phyloP scores from a whole-genome alignment of 169 alveolate species.

The Cryptosporidium tyzzeri region DNA sequence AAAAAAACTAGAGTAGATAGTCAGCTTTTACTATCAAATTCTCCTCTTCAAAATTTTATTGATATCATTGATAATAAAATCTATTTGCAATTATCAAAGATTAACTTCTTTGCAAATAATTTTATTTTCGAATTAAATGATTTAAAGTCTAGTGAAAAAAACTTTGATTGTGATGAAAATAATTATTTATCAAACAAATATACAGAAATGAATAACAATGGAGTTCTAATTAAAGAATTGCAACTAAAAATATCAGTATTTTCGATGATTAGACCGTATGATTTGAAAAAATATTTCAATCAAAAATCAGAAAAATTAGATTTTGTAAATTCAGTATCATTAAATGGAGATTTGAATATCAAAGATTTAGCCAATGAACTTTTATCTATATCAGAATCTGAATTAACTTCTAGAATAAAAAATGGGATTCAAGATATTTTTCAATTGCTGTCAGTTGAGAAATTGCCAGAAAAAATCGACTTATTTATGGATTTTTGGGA shows the following conservation, averaged over 20 bases:
- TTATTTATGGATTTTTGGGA: conserved; percentile 19
- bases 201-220: neutral
- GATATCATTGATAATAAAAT: neutral
- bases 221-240: neutral
- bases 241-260: neutral
- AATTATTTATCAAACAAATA: neutral
- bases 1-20: neutral
- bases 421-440: neutral
- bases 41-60: neutral
- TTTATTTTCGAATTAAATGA: neutral
- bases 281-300: neutral
- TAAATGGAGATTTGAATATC: neutral
- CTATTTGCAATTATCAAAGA: neutral
- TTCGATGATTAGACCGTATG: neutral
- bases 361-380: neutral
- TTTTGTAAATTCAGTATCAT: neutral
- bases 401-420: conserved; percentile 17
- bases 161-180: neutral
- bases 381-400: neutral
- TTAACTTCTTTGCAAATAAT: conserved; percentile 2
- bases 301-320: neutral
- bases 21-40: neutral
- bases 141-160: neutral
- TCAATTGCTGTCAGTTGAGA: neutral
- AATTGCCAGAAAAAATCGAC: neutral